Evolutionary conservation across 1,139 yeast species (phyloP), one percentile per base, ranked within the genome.

Genomic region (Zhuliangozyma blackwelliae): DNA sequence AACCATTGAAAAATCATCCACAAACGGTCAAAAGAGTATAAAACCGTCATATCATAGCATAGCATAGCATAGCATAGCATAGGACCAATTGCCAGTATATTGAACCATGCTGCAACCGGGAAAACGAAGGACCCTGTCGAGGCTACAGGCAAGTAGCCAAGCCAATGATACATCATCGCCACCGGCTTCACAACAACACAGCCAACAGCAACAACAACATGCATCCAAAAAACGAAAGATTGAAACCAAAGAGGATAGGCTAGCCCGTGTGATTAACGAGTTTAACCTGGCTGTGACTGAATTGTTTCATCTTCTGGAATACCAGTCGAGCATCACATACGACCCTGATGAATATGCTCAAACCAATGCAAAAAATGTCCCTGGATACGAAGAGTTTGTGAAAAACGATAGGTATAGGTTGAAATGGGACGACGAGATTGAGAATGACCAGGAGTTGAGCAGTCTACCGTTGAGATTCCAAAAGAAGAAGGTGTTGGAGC

Each of bases 251-350:
- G 51, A 49, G 37, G 53, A 55, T 31, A 46, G 46, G 37, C 44
- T 69, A 29, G 56, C 63, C 2, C 55, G 63, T 10, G 60, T 72
- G 27, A 55, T 70, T 11, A 61, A 75, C 10, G 63, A 67, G 29
- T 75, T 75, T 46, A 78, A 75, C 47, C 43, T 62, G 40, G 57
- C 57, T 44, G 69, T 54, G 43, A 80, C 59, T 54, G 76, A 77
- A 46, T 57, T 79, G 35, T 79, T 76, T 52, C 82, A 79, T 45
- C 57, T 79, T n/a, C 72, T 67, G 44, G 79, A 77, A 47, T 78
- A 74, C 50, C 75, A 73, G 29, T 73, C 88, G 2, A 59, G 83
- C 13, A 77, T 74, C 1, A 70, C 72, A 32, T 83, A 79, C 70
- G 74, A 80, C 43, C 88, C 89, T 0, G 48, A 55, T 5, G 77